Evolutionary conservation across 1,139 yeast genomes (phyloP).

Genomic region (Debaryomyces robertsiae): DNA sequence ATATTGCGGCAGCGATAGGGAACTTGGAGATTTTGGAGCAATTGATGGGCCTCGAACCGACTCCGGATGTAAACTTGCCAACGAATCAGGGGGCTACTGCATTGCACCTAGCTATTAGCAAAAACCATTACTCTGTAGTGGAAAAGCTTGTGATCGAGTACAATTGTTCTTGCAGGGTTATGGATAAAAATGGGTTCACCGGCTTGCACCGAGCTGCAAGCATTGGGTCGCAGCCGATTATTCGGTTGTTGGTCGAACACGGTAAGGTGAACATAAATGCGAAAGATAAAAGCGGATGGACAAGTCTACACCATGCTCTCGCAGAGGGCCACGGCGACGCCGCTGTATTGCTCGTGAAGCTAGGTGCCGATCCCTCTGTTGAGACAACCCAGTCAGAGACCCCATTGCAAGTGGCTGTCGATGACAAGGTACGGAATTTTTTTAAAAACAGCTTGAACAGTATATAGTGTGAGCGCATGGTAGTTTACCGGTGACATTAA

Average conservation of each 20-base stretch:
- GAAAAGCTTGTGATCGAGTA: constrained; percentile 50
- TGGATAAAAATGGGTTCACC: constrained; percentile 66
- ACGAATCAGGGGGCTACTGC: constrained; percentile 75
- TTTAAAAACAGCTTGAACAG: constrained; percentile 4
- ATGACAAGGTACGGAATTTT: constrained; percentile 49
- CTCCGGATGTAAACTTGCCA: constrained; percentile 44
- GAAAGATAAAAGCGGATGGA: constrained; percentile 76
- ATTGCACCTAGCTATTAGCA: constrained; percentile 75
- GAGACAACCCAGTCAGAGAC: constrained; percentile 56
- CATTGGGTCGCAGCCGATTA: constrained; percentile 62
- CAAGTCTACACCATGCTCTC: constrained; percentile 84
- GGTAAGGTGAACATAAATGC: constrained; percentile 68
- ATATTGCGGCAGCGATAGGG: constrained; percentile 79
- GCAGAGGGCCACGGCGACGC: constrained; percentile 91
- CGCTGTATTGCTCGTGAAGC: constrained; percentile 59
- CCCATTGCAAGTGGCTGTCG: constrained; percentile 63
- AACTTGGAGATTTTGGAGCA: constrained; percentile 52
- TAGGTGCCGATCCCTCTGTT: constrained; percentile 65
- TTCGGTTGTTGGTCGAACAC: constrained; percentile 48
- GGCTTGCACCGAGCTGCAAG: constrained; percentile 87
- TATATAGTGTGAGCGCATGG: too few relatives aligned
- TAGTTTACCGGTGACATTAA: too few relatives aligned
- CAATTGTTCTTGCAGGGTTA: constrained; percentile 62
- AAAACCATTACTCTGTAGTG: constrained; percentile 58
- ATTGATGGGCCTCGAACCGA: constrained; percentile 31